phyloP scores from a whole-genome alignment of 2,329 filamentous ascomycete genomes.

The Cladosporium halotolerans region DNA sequence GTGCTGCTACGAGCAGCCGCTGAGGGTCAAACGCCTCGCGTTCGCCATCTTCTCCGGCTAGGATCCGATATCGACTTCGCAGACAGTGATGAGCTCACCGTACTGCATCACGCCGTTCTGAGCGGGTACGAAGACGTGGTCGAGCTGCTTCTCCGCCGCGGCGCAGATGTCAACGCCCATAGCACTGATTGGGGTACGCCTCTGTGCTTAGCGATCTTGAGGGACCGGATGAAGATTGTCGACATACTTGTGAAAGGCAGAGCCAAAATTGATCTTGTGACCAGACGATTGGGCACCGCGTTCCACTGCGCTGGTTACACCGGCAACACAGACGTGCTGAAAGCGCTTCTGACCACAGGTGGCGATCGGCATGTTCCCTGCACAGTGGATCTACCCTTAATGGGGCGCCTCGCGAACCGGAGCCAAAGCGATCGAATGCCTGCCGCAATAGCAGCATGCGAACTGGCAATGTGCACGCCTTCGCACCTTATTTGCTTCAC shows the following conservation, averaged over 20 bases:
- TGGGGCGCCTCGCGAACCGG: no score
- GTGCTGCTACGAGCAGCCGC: neutral
- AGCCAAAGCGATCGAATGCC: no score
- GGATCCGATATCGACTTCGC: neutral
- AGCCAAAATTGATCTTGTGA: neutral
- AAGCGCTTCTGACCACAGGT: no score
- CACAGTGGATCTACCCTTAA: no score
- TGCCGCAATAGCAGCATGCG: no score
- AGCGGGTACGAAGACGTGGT: neutral
- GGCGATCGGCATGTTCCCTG: no score
- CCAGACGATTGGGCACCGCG: neutral
- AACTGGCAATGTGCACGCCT: no score
- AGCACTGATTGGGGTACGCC: neutral
- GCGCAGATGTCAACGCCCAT: neutral
- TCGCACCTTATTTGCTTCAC: no score
- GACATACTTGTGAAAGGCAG: neutral
- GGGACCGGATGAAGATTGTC: neutral
- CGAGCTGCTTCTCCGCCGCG: neutral
- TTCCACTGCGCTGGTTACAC: neutral
- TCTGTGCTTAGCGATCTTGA: neutral
- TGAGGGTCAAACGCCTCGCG: neutral
- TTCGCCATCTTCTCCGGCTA: neutral
- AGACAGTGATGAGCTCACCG: neutral
- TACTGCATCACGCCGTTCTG: neutral
- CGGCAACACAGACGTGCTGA: no score